phyloP scores from a whole-genome alignment of 1,139 yeast species.

The Suhomyces choctaworum region DNA sequence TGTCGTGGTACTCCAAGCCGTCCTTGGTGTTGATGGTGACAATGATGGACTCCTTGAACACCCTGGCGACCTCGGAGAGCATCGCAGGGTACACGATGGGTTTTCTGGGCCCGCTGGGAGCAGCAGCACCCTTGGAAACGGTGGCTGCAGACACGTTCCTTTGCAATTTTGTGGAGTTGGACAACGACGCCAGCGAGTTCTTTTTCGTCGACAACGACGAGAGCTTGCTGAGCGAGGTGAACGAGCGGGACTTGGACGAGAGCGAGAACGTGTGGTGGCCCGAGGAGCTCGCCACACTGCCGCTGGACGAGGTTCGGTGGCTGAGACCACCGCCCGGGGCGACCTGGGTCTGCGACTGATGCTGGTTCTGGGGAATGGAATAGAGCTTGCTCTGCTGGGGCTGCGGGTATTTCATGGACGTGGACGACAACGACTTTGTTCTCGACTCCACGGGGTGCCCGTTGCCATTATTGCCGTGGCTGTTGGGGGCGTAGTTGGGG shows the following conservation, averaged over 20 bases:
- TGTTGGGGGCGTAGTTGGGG: slow-evolving; percentile 7
- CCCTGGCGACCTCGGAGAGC: slow-evolving; percentile 79
- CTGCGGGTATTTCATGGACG: slow-evolving; percentile 15
- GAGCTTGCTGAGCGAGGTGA: slow-evolving; percentile 44
- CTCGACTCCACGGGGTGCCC: slow-evolving; percentile 12
- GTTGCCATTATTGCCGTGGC: neutral
- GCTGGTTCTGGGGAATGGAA: slow-evolving; percentile 11
- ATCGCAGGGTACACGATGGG: slow-evolving; percentile 87
- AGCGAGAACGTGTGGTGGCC: slow-evolving; percentile 41
- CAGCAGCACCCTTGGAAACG: slow-evolving; percentile 40
- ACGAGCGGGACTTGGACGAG: slow-evolving; percentile 45
- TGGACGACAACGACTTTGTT: slow-evolving; percentile 20
- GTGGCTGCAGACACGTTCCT: slow-evolving; percentile 35
- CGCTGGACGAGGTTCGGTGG: slow-evolving; percentile 21
- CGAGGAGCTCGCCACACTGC: slow-evolving; percentile 25
- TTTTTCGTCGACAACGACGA: slow-evolving; percentile 44
- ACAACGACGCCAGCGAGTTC: slow-evolving; percentile 39
- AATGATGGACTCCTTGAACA: slow-evolving; percentile 69
- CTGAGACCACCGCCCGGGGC: no score
- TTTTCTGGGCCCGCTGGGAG: slow-evolving; percentile 39
- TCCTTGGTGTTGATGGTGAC: slow-evolving; percentile 83
- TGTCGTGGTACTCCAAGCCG: slow-evolving; percentile 92
- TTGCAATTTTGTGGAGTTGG: slow-evolving; percentile 24
- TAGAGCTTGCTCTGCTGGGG: slow-evolving; percentile 13
- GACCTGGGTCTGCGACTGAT: slow-evolving; percentile 5